Evolutionary conservation across 2,329 filamentous ascomycete genomes (phyloP), one percentile per base, ranked within the genome.

Genomic region (Neofusicoccum cordaticola): DNA sequence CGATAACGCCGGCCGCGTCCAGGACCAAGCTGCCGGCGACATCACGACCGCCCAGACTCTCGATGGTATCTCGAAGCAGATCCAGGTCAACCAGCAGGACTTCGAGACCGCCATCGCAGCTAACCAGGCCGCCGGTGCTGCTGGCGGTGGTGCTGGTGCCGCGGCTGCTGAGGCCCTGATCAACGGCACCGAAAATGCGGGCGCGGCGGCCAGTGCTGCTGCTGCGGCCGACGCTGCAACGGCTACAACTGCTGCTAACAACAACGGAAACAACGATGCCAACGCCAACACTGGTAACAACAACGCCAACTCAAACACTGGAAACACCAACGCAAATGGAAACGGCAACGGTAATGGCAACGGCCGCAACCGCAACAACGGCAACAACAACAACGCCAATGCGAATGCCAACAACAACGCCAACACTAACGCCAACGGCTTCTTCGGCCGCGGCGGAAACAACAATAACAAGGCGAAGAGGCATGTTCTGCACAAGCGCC

Each of bases 51-150:
- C 72, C 0, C 77, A 83, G 67, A 79, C 75, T 1, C 73, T 85
- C 5, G 73, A 81, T 2, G 78, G 72, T 15, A 78, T 86, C 47
- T 67, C 78, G 1, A 76, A 72, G 1, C 84, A 88, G 74, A 79
- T 86, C 19, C 72, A 78, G 47, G 71, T 80, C 68, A 84, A 88
- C 74, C 73, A 83, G 63, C 72, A 78, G 37, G 84, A 87, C 68
- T 79, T 88, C 4, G 72, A 77, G 2, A 78, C 67, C 2, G 82
- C 82, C 31, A 71, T 83, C n/a, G 73, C 74, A 1, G 81, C 80
- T 6, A 83, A 82, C 71, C 77, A 81, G 65, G 73, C 77, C 35
- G 78, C 75, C 47, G 82, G 82, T 2, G 72, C 73, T 31, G 75
- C 73, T 1, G 72, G 70, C 44, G 56, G 56, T 37, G 56, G 56